Evolutionary conservation across 1,284 basidiomycete species (phyloP), one percentile per base, ranked within the genome.

Genomic region (Pascua sp.): DNA sequence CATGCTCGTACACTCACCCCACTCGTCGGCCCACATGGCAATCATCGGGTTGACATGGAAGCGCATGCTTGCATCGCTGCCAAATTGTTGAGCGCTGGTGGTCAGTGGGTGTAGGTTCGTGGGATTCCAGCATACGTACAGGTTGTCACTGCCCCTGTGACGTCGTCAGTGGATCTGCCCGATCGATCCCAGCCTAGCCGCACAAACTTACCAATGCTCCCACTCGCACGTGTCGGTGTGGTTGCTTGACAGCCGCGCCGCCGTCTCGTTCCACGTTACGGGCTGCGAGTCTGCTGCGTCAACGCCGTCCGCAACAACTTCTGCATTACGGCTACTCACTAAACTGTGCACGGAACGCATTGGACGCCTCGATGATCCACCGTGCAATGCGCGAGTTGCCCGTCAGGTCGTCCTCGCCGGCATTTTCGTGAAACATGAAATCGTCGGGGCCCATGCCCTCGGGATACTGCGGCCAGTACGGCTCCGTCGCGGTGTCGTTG

Each of bases 11-110:
- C 15, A 50, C 56, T 15, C 16, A 58, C 56, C 49, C 60, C 60
- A 61, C 45, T 61, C 60, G 37, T 17, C 46, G 5, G 60, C 56
- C 60, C 60, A 61, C 53, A 61, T 55, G 44, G 41, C 53, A 18
- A 53, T 51, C 60, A 61, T 61, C 32, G 53, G 49, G 44, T 55
- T 55, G 18, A 61, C 44, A 18, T 56, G 53, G 38, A 58, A 61
- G 24, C 56, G 56, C 24, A 44, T 48, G 0, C 16, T 18, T 11
- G 43, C 47, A 7, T 43, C 44, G 3, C 47, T 51, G 24, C 44
- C 51, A 4, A 24, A 53, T 51, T 53, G 47, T 42, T 45, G 32
- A 0, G 60, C 60, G 8, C 55, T 56, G 44, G 0, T 10, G 42
- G 36, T 16, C 39, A 51, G 45, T 8, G 5, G 12, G 13, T 16